Base-by-base conservation (phyloP, 495 filamentous ascomycete genomes). In the Astrothelium subdiscretum region DNA sequence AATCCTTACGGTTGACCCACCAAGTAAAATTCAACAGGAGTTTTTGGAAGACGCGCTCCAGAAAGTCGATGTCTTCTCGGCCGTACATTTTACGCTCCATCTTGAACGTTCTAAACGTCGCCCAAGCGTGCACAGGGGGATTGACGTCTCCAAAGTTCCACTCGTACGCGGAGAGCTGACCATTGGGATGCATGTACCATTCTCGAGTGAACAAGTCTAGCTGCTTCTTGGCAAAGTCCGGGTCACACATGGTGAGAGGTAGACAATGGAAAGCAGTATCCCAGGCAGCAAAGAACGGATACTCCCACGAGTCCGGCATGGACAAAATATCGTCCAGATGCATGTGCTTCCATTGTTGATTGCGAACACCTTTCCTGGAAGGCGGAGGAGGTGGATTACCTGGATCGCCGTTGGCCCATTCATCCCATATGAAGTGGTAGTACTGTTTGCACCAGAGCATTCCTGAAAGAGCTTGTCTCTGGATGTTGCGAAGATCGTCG, bases 111-210 rank as follows among this genome's bases (percentile, higher is more conserved):
- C 92, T 80, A 81, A 97, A 97, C 0, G 88, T 87, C 12, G 92
- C 86, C 92, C 92, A 97, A 13, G 92, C 94, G 71, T 97, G 92
- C 10, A 97, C 92, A 0, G 92, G 92, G 8, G 92, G 92, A 70
- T 97, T 97, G 61, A 96, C 92, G 68, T 97, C 92, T 58, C 91
- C 85, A 78, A 97, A 97, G 71, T 97, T 97, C 92, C 92, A 97
- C 74, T 97, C 94, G 65, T 97, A 97, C 6, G 84, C 82, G 29
- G 89, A 87, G 57, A 97, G 78, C 74, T 97, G 92, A 51, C 92
- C 92, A 68, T 97, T 97, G 20, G 92, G 92, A 77, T 97, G 92
- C 87, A 96, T 96, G 78, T 97, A 97, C 92, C 92, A 97, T 76
- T 97, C 92, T 63, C 92, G 81, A 11, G 92, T 97, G 67, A 97